Evolutionary conservation across 106 monocot species (phyloP), one percentile per base, ranked within the genome.

Genomic region (Hemerocallis citrina): DNA sequence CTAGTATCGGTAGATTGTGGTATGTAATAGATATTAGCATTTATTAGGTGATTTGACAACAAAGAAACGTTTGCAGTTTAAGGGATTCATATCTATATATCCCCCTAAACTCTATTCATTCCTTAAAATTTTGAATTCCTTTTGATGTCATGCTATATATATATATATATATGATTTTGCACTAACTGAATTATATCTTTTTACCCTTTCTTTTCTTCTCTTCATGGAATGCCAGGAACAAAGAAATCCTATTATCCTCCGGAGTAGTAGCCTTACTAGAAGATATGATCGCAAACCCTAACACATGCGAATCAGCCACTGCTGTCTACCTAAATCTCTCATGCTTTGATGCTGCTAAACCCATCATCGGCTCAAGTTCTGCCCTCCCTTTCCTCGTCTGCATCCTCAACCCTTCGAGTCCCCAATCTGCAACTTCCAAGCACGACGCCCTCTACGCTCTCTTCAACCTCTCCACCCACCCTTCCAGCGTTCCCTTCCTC

Each of bases 271-370:
- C 81, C 19, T 57, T 98, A 23, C 52, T 98, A 36, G 92, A 92
- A 52, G 61, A 84, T 69, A 98, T 98, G 91, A 82, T 92, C 11
- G 34, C 57, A 24, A 72, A 65, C 48, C 29, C 71, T 15, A 44
- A 21, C 8, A 69, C 81, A 0, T 77, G 68, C 4, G 92, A 84
- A 57, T 23, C 85, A 0, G 88, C 91, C 1, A 62, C 87, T 10
- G 91, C 91, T 3, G 79, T 98, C 29, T 87, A 80, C 79, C 80
- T 88, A 45, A 98, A 92, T 65, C 71, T 98, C 33, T 92, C 96
- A 36, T 85, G 76, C 62, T 64, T 88, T 5, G 75, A 79, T 0
- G 82, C 76, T 20, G 92, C 96, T 32, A 87, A 79, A 36, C 75
- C 77, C 11, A 34, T 82, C 28, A 91, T 98, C 15, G 81, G 75